Percentiles rank a stretch among this genome's conserved stretches.
Conservation (phyloP, 2,329 filamentous ascomycete genomes). For the Beauveria sp. region DNA sequence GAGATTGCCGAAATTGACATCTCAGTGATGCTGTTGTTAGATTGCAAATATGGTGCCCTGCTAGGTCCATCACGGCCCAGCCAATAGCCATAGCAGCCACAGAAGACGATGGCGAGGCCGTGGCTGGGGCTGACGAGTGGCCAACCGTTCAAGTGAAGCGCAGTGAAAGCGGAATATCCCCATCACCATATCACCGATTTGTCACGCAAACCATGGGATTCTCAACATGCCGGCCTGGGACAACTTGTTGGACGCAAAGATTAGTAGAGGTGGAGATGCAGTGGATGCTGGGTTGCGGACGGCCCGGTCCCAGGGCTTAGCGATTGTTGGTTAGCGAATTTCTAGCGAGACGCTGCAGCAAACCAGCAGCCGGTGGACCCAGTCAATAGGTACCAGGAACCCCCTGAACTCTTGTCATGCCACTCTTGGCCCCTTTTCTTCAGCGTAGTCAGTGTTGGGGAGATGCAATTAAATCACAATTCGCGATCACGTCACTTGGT, state of each 20-base stretch:
- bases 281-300: neutral
- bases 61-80: too few relatives aligned
- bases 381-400: neutral
- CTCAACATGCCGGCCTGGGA: too few relatives aligned
- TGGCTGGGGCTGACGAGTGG: too few relatives aligned
- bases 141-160: too few relatives aligned
- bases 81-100: too few relatives aligned
- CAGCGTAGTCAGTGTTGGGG: neutral
- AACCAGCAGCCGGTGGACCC: neutral
- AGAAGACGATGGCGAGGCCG: too few relatives aligned
- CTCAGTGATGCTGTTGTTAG: too few relatives aligned
- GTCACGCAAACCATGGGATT: too few relatives aligned
- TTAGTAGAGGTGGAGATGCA: neutral
- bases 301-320: conserved; percentile 10
- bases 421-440: conserved; percentile 3
- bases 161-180: too few relatives aligned
- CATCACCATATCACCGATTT: too few relatives aligned
- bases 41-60: too few relatives aligned
- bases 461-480: neutral
- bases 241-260: neutral
- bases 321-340: conserved; percentile 4
- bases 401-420: neutral
- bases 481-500: neutral
- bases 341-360: neutral
- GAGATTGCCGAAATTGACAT: too few relatives aligned